Evolutionary conservation across 176 grass and related monocot species (phyloP).

Genomic region (Dactylis glomerata): DNA sequence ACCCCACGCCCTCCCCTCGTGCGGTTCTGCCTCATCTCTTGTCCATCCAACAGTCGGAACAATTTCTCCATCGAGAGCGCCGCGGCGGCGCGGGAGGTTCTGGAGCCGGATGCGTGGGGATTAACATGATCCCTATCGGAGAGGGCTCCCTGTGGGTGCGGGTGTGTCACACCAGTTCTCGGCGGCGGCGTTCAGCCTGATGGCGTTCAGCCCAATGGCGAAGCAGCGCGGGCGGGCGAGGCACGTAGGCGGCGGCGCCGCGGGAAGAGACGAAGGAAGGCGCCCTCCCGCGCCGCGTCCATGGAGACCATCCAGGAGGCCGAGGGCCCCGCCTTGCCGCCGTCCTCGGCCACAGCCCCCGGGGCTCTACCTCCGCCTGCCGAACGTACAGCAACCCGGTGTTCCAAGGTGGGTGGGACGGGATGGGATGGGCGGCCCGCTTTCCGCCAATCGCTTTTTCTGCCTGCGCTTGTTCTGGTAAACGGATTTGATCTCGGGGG

Average conservation of each 20-base stretch:
- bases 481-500: slow-evolving; percentile 44
- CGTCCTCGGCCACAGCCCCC: background rate
- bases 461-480: background rate
- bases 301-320: slow-evolving; percentile 94
- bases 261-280: slow-evolving; percentile 26
- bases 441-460: background rate
- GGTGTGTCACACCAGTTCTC: too few relatives aligned
- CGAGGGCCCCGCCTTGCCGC: slow-evolving; percentile 23
- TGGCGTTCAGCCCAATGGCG: too few relatives aligned
- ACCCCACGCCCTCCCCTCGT: too few relatives aligned
- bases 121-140: too few relatives aligned
- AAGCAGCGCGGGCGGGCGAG: background rate
- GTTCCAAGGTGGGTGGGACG: slow-evolving; percentile 31
- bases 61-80: too few relatives aligned
- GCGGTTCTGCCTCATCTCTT: too few relatives aligned
- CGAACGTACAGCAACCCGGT: slow-evolving; percentile 48
- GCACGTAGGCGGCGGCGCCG: slow-evolving; percentile 13
- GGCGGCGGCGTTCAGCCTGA: too few relatives aligned
- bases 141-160: too few relatives aligned
- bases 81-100: too few relatives aligned
- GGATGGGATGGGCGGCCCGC: background rate
- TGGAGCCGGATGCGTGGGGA: too few relatives aligned
- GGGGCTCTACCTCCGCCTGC: slow-evolving; percentile 19
- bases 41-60: too few relatives aligned
- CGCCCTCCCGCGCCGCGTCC: slow-evolving; percentile 48